These are phyloP conservation scores for Xylaria sp. DNA, from an alignment of 2,329 filamentous ascomycete genomes.

Conservation along the genomic window DNA sequence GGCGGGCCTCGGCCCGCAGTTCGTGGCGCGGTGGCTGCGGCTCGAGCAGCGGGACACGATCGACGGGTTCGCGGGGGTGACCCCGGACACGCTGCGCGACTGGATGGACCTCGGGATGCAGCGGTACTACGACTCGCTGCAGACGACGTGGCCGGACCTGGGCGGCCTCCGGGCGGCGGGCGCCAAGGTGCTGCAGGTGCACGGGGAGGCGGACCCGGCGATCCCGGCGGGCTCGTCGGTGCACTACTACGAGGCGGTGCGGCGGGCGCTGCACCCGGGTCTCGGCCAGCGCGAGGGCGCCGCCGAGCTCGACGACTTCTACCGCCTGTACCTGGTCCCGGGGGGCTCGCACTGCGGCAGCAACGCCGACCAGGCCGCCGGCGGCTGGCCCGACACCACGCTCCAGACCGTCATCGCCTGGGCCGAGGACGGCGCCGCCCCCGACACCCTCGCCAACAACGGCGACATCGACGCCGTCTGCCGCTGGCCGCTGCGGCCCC, in stretches of 20 bases:
- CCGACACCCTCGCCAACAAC: constrained; percentile 46
- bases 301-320: constrained; percentile 52
- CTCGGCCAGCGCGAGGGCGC: constrained; percentile 43
- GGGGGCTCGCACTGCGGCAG: constrained; percentile 54
- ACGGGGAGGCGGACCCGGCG: constrained; percentile 53
- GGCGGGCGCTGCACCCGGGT: constrained; percentile 50
- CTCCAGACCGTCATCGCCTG: constrained; percentile 52
- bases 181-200: constrained; percentile 55
- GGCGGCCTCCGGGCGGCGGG: constrained; percentile 46
- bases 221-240: constrained; percentile 53
- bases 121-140: constrained; percentile 51
- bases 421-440: constrained; percentile 53
- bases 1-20: constrained; percentile 34
- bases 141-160: constrained; percentile 49
- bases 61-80: constrained; percentile 46
- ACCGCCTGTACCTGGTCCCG: constrained; percentile 42
- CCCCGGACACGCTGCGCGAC: constrained; percentile 54
- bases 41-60: constrained; percentile 38
- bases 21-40: constrained; percentile 31
- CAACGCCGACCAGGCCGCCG: constrained; percentile 44
- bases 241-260: constrained; percentile 48
- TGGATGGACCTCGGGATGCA: constrained; percentile 55
- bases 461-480: constrained; percentile 45
- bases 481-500: constrained; percentile 46
- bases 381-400: constrained; percentile 48